These are phyloP conservation scores for Theileria annulata DNA, from an alignment of 169 alveolate species.

Conservation along the genomic window DNA sequence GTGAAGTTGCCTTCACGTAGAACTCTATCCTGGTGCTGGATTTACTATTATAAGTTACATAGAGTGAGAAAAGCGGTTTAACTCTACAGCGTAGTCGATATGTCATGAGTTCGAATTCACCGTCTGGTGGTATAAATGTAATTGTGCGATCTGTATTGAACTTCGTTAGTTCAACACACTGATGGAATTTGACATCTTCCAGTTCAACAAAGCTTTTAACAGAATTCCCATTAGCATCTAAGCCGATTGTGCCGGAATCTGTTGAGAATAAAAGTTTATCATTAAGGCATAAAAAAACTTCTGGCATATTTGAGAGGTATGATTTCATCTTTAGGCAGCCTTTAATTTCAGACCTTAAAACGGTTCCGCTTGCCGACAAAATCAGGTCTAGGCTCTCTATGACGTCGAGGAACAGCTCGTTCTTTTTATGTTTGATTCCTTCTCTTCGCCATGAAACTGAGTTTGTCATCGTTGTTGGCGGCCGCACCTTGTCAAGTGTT, in stretches of 20 bases:
- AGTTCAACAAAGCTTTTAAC: constrained; percentile 89
- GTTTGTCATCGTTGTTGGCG: constrained; percentile 92
- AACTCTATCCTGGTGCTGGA: constrained; percentile 92
- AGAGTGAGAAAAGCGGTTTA: constrained; percentile 96
- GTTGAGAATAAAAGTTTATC: constrained; percentile 88
- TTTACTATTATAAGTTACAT: constrained; percentile 88
- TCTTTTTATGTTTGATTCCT: constrained; percentile 97
- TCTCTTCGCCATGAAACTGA: constrained; percentile 94
- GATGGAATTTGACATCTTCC: constrained; percentile 99
- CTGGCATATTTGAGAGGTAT: constrained; percentile 99
- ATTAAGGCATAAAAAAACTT: constrained; percentile 95
- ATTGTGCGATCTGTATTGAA: constrained; percentile 92
- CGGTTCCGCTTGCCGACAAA: constrained; percentile 84
- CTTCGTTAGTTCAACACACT: constrained; percentile 89
- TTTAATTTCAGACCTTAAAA: constrained; percentile 94
- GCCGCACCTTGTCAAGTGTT: constrained; percentile 78
- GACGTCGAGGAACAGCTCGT: constrained; percentile 98
- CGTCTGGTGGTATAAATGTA: constrained; percentile 99
- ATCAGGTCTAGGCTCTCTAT: constrained; percentile 94
- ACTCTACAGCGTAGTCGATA: constrained; percentile 94
- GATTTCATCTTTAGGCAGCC: constrained; percentile 96
- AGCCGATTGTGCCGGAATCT: constrained; percentile 42
- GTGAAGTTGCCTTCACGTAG: constrained; percentile 89
- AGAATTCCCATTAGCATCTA: constrained; percentile 28
- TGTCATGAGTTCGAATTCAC: constrained; percentile 97